phyloP scores from a whole-genome alignment of 1,284 basidiomycete genomes.

The Ustilago trichophora region DNA sequence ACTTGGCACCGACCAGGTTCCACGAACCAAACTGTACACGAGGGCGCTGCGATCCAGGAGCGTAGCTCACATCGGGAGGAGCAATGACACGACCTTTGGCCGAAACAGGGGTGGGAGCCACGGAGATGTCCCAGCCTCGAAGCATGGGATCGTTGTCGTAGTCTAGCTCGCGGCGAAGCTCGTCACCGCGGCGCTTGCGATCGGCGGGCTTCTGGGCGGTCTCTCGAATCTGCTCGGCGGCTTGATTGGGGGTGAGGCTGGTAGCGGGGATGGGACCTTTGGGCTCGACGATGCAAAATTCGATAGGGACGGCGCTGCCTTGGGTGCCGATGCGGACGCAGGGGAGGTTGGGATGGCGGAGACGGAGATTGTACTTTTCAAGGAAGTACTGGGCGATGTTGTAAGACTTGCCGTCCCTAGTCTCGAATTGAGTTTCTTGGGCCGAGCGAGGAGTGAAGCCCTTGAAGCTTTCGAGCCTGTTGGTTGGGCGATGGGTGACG shows the following conservation, averaged over 20 bases:
- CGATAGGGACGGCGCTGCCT: constrained; percentile 44
- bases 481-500: constrained; percentile 44
- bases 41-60: constrained; percentile 59
- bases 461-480: constrained; percentile 47
- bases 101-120: constrained; percentile 61
- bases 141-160: constrained; percentile 43
- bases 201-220: constrained; percentile 29
- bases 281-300: constrained; percentile 39
- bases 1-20: constrained; percentile 48
- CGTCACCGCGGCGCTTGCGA: constrained; percentile 31
- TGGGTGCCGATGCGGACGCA: constrained; percentile 39
- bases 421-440: constrained; percentile 24
- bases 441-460: constrained; percentile 43
- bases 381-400: constrained; percentile 39
- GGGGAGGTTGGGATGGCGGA: constrained; percentile 39
- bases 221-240: constrained; percentile 40
- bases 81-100: constrained; percentile 66
- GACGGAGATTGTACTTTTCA: constrained; percentile 43
- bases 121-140: constrained; percentile 67
- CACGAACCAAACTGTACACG: constrained; percentile 59
- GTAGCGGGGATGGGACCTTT: constrained; percentile 42
- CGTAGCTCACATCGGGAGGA: constrained; percentile 59
- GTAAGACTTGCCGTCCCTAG: constrained; percentile 24
- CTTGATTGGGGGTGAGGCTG: constrained; percentile 33
- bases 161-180: constrained; percentile 39